phyloP scores from a whole-genome alignment of 768 basidiomycete species.

The Chalciporus chontae region DNA sequence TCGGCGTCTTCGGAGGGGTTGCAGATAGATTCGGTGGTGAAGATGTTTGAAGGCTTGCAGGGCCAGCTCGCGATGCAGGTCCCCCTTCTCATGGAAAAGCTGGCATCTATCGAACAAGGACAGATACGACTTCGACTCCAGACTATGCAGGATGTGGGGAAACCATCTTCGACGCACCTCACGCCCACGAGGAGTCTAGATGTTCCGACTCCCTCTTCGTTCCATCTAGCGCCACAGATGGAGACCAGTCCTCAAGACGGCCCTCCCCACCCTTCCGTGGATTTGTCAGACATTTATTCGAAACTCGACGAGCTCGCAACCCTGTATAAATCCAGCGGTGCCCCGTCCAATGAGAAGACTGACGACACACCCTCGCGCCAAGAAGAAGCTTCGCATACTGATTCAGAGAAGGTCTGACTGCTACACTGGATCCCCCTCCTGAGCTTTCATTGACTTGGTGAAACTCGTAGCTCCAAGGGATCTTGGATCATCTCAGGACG shows the following conservation, averaged over 20 bases:
- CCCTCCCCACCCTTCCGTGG: slow-evolving; percentile 5
- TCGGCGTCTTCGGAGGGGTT: slow-evolving; percentile 5
- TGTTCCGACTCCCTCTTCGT: slow-evolving; percentile 6
- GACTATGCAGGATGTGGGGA: slow-evolving; percentile 7
- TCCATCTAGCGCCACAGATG: not conserved
- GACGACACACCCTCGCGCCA: not conserved
- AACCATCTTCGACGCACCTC: not conserved
- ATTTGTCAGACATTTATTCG: slow-evolving; percentile 29
- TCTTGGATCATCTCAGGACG: slow-evolving; percentile 46
- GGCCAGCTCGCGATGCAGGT: slow-evolving; percentile 37
- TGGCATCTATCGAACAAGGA: slow-evolving; percentile 29
- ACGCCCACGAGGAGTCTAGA: slow-evolving; percentile 15
- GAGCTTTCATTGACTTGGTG: not conserved
- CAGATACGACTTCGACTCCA: slow-evolving; percentile 18
- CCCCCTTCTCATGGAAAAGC: slow-evolving; percentile 34
- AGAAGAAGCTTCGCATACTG: not conserved
- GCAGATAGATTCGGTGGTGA: slow-evolving; percentile 23
- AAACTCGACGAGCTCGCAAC: slow-evolving; percentile 39
- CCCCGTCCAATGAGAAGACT: not conserved
- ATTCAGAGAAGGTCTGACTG: slow-evolving; percentile 21
- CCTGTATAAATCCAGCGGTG: slow-evolving; percentile 11
- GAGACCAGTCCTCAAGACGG: not conserved
- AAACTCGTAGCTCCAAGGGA: slow-evolving; percentile 36
- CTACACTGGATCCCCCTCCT: not conserved
- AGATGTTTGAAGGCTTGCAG: slow-evolving; percentile 39